Evolutionary conservation across 768 basidiomycete species (phyloP).

Genomic region (Tephrocybe sp.): DNA sequence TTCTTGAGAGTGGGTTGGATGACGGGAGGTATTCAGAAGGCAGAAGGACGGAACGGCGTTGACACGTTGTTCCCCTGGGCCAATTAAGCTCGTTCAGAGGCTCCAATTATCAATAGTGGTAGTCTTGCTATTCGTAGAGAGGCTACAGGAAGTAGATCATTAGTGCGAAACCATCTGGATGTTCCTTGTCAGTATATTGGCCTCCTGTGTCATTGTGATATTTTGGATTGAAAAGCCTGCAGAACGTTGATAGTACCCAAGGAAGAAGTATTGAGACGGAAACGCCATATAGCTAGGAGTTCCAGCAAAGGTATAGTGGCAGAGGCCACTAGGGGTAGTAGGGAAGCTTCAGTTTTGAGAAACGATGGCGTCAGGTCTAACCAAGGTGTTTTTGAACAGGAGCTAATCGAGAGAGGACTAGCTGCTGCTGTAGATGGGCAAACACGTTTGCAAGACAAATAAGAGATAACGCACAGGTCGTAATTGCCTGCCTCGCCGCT

Average conservation of each 20-base stretch:
- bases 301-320: not conserved
- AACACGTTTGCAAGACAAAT: not conserved
- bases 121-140: not conserved
- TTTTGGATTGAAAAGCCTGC: not conserved
- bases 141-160: not conserved
- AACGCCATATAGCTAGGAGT: not conserved
- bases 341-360: not conserved
- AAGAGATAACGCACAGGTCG: not conserved
- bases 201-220: not conserved
- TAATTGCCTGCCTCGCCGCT: constrained; percentile 5
- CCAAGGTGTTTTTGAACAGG: not conserved
- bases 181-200: not conserved
- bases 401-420: not conserved
- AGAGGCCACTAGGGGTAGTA: not conserved
- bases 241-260: not conserved
- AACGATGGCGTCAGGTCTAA: not conserved
- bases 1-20: not conserved
- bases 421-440: not conserved
- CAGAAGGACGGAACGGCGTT: not conserved
- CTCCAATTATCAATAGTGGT: not conserved
- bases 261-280: not conserved
- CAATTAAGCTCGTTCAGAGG: constrained; percentile 1
- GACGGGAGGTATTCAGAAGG: not conserved
- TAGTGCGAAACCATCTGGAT: not conserved
- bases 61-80: constrained; percentile 4